A percentile compares a stretch with the other conserved stretches of the same genome.
Evolutionary conservation across 345 rosid genomes (phyloP).

Genomic region (Erysimum cheiranthoides): DNA sequence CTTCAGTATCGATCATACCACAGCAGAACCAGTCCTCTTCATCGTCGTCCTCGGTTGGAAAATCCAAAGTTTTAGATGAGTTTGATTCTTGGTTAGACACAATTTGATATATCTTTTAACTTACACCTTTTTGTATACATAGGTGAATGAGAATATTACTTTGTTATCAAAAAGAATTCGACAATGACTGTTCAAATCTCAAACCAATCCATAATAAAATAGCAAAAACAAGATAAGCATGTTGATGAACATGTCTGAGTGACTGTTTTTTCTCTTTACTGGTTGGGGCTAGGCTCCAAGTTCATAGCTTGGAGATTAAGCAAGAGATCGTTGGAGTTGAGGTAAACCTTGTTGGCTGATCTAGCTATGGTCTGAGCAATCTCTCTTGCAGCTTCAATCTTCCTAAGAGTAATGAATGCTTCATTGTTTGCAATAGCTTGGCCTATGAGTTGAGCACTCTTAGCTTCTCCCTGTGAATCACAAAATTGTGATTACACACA

Average conservation of each 20-base stretch:
- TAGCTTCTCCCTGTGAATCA: constrained; percentile 75
- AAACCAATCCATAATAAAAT: background rate
- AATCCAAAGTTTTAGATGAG: constrained; percentile 69
- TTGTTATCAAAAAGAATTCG: background rate
- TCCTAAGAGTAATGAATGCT: constrained; percentile 81
- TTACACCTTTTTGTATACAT: background rate
- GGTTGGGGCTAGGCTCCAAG: constrained; percentile 34
- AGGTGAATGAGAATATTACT: constrained; percentile 5
- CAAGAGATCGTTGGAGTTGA: constrained; percentile 65
- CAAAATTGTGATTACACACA: background rate
- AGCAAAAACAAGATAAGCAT: background rate
- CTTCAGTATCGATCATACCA: constrained; percentile 47
- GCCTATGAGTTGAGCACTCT: constrained; percentile 85
- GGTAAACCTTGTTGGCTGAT: constrained; percentile 72
- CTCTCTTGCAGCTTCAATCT: constrained; percentile 88
- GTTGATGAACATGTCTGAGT: background rate
- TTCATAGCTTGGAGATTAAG: constrained; percentile 77
- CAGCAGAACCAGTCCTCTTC: constrained; percentile 41
- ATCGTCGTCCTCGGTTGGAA: constrained; percentile 46
- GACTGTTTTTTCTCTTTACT: background rate
- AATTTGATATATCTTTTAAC: constrained; percentile 46
- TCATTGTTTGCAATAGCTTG: constrained; percentile 81
- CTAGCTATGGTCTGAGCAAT: constrained; percentile 66
- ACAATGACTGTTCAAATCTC: background rate
- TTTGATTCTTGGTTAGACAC: constrained; percentile 91